Conservation (phyloP, 1,284 basidiomycete genomes). For the Heterobasidion parviporum region DNA sequence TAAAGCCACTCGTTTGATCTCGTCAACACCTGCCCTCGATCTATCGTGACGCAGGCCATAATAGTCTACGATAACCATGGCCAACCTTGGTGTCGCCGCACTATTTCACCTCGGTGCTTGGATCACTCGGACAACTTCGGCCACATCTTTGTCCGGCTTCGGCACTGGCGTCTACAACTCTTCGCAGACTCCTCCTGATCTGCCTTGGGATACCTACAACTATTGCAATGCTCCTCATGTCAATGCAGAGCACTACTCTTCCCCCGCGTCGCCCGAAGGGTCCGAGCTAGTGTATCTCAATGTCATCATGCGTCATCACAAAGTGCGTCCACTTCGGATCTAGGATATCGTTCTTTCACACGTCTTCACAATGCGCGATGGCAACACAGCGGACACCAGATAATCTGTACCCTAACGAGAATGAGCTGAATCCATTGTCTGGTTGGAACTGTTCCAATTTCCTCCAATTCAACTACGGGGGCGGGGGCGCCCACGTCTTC, state of each 20-base stretch:
- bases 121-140: too few relatives aligned
- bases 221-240: conserved; percentile 49
- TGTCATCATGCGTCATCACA: conserved; percentile 39
- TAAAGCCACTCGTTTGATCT: too few relatives aligned
- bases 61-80: too few relatives aligned
- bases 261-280: conserved; percentile 17
- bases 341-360: background rate
- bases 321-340: conserved; percentile 22
- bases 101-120: too few relatives aligned
- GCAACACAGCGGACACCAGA: conserved; percentile 30
- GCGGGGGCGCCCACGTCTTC: conserved; percentile 26
- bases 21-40: too few relatives aligned
- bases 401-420: conserved; percentile 40
- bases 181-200: conserved; percentile 6
- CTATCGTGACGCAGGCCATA: too few relatives aligned
- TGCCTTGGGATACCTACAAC: conserved; percentile 45
- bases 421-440: conserved; percentile 28
- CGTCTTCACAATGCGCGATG: background rate
- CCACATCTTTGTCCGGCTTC: background rate
- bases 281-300: conserved; percentile 32
- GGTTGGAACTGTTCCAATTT: conserved; percentile 35
- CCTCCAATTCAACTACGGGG: conserved; percentile 27
- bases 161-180: conserved; percentile 5
- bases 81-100: too few relatives aligned
- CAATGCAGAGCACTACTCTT: conserved; percentile 28